Percentiles rank a stretch among this genome's conserved stretches.
These are phyloP conservation scores for Hordeum vulgare DNA, from an alignment of 176 grass and related monocot species.

Conservation along the genomic window MorexV3_pseudomolecules_assembly NC_058519.1:514213001-514213500, in stretches of 20 bases:
- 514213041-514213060: too few relatives aligned
- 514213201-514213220: constrained; percentile 34
- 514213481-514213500: too few relatives aligned
- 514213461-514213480: too few relatives aligned
- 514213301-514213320: not conserved
- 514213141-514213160: constrained; percentile 25
- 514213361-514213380: not conserved
- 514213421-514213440: too few relatives aligned
- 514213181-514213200: constrained; percentile 27
- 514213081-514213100: too few relatives aligned
- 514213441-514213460: not conserved
- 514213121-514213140: constrained; percentile 64
- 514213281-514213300: constrained; percentile 26
- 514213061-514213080: too few relatives aligned
- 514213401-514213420: not conserved
- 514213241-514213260: constrained; percentile 1
- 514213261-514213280: constrained; percentile 4
- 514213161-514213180: constrained; percentile 28
- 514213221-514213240: constrained; percentile 33
- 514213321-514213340: not conserved
- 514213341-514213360: not conserved
- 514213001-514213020: too few relatives aligned
- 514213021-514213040: too few relatives aligned
- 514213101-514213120: constrained; percentile 69
- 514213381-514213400: constrained; percentile 14